These are phyloP conservation scores for Trichothecium roseum DNA, from an alignment of 2,329 filamentous ascomycete species.

Conservation along the genomic window DNA sequence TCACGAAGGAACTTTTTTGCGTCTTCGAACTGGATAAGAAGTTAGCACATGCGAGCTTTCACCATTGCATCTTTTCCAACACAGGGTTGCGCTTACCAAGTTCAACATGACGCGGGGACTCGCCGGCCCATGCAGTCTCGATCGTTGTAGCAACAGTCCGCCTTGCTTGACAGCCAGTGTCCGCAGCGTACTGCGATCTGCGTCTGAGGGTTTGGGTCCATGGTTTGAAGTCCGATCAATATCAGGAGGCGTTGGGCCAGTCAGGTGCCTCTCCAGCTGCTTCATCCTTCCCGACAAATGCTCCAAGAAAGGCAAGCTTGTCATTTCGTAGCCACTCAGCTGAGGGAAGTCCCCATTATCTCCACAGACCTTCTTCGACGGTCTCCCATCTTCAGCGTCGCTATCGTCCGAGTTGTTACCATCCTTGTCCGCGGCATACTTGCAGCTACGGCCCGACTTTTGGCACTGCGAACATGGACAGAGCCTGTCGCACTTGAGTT, in stretches of 20 bases:
- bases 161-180: slow-evolving; percentile 38
- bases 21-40: slow-evolving; percentile 35
- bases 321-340: slow-evolving; percentile 14
- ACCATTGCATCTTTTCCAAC: neutral
- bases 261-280: slow-evolving; percentile 39
- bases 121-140: slow-evolving; percentile 42
- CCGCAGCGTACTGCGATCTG: slow-evolving; percentile 28
- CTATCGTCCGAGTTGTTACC: slow-evolving; percentile 39
- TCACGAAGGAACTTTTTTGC: slow-evolving; percentile 39
- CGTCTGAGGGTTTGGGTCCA: neutral
- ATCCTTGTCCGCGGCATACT: slow-evolving; percentile 40
- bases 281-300: slow-evolving; percentile 40
- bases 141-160: slow-evolving; percentile 21
- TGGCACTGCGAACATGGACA: slow-evolving; percentile 48
- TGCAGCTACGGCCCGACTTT: slow-evolving; percentile 43
- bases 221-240: neutral
- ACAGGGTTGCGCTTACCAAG: slow-evolving; percentile 31
- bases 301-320: slow-evolving; percentile 27
- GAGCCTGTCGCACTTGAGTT: slow-evolving; percentile 45
- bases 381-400: slow-evolving; percentile 22
- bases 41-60: neutral
- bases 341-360: neutral
- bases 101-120: slow-evolving; percentile 43
- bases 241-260: slow-evolving; percentile 27
- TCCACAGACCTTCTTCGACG: slow-evolving; percentile 14